Conservation (phyloP, 73 alveolate species). For the Halteria grandinella region DNA sequence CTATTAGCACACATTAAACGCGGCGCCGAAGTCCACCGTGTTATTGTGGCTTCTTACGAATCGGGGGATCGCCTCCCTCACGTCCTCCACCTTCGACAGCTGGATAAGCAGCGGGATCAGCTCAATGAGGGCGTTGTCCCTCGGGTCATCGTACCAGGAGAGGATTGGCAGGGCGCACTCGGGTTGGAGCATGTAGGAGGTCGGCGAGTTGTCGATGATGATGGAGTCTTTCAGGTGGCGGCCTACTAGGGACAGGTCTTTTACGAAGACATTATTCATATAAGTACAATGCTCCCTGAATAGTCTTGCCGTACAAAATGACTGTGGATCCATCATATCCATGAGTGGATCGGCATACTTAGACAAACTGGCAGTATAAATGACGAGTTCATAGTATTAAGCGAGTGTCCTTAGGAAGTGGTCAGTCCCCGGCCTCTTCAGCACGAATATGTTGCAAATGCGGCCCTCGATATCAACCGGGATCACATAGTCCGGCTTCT, state of each 20-base stretch:
- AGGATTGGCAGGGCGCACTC: constrained; percentile 77
- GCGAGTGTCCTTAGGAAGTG: constrained; percentile 40
- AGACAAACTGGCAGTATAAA: constrained; percentile 61
- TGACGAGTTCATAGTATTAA: constrained; percentile 56
- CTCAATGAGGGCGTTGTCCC: constrained; percentile 37
- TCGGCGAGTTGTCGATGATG: constrained; percentile 78
- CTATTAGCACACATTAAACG: background rate
- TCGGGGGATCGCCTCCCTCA: constrained; percentile 39
- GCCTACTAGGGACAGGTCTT: constrained; percentile 76
- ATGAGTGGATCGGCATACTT: constrained; percentile 88
- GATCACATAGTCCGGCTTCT: constrained; percentile 59
- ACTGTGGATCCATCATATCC: constrained; percentile 79
- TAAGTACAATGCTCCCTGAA: constrained; percentile 88
- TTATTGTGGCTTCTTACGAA: constrained; percentile 49
- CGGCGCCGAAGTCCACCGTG: constrained; percentile 1
- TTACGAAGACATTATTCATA: constrained; percentile 74
- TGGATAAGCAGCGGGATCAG: constrained; percentile 53
- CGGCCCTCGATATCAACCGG: constrained; percentile 68
- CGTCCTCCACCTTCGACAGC: constrained; percentile 42
- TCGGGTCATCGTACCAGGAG: constrained; percentile 63
- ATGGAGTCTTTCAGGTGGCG: constrained; percentile 86
- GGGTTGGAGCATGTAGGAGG: constrained; percentile 78
- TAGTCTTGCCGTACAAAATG: constrained; percentile 69
- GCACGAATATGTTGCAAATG: constrained; percentile 48
- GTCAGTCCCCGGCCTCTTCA: constrained; percentile 63